Evolutionary conservation across 805 yeast genomes (phyloP), one percentile per base, ranked within the genome.

Genomic region (Yamadazyma sp.): DNA sequence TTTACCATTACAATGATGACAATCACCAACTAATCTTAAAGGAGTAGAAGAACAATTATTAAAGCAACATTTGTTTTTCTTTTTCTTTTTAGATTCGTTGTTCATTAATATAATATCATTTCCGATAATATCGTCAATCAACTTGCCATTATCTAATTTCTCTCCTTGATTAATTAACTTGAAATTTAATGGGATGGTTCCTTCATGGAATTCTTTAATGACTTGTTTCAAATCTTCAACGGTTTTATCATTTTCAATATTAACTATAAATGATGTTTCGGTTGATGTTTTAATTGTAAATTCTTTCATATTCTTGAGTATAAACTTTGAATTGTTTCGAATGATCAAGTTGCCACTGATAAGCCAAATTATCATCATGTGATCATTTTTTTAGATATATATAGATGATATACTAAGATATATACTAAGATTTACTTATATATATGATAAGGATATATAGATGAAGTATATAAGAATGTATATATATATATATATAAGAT

Each of bases 1-100:
- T 52, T 81, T 82, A 29, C 95, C 94, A 31, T 76, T 76, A 58
- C 96, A 87, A 54, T 80, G 83, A 35, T 79, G 74, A 58, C 96
- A 87, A 56, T 82, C 88, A 31, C 96, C 96, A 28, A 86, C 80
- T 69, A 76, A 70, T 47, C 79, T 63, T 31, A 75, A 62, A 1
- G 89, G 86, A 9, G 76, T 65, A n/a, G 82, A 70, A 14, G 73
- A 66, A 61, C 96, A 87, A 19, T 65, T 52, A 21, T 58, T 60
- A 56, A 77, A 78, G 15, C 80, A 63, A 57, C 82, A 76, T 41
- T 58, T 63, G 52, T 73, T 71, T 52, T 71, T 73, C 29, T 49
- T 49, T 33, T 53, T 52, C 38, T 53, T 47, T 44, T 54, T 58
- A 19, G 35, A 41, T 13, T 25, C 23, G 23, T 15, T 13, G 11